These are phyloP conservation scores for Termitomyces titanicus DNA, from an alignment of 768 basidiomycete genomes.

Conservation along the genomic window DNA sequence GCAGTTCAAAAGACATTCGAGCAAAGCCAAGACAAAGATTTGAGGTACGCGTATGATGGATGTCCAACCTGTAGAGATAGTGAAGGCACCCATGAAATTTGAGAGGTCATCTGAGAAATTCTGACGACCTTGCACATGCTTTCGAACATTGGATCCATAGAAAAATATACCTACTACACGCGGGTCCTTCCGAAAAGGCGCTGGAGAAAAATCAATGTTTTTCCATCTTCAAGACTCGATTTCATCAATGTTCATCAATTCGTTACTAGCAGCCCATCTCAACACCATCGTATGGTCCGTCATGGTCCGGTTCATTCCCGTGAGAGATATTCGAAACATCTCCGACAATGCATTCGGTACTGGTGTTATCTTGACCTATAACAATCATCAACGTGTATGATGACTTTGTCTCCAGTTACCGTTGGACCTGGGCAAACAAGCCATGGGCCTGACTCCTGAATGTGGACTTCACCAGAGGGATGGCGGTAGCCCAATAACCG, in stretches of 20 bases:
- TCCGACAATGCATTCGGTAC: slow-evolving; percentile 45
- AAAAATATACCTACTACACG: slow-evolving; percentile 12
- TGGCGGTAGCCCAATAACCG: slow-evolving; percentile 36
- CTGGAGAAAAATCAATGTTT: too few species aligned
- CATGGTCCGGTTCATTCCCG: slow-evolving; percentile 41
- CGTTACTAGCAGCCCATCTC: too few species aligned
- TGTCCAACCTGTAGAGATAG: too few species aligned
- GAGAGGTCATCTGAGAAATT: slow-evolving; percentile 1
- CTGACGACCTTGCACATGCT: too few species aligned
- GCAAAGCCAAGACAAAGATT: too few species aligned
- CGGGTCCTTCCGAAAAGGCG: too few species aligned
- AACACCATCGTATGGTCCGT: slow-evolving; percentile 38
- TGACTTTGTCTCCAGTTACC: neutral
- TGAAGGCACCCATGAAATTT: too few species aligned
- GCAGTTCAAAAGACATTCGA: too few species aligned
- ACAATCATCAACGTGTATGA: neutral
- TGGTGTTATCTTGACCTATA: slow-evolving; percentile 57
- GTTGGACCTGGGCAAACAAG: slow-evolving; percentile 47
- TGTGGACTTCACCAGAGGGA: slow-evolving; percentile 48
- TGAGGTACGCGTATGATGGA: too few species aligned
- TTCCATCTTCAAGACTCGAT: too few species aligned
- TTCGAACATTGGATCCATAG: slow-evolving; percentile 15
- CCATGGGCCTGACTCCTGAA: slow-evolving; percentile 48
- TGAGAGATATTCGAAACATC: slow-evolving; percentile 32
- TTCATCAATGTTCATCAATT: too few species aligned